These are phyloP conservation scores for Phoenix roebelenii DNA, from an alignment of 176 grass and related monocot species.

Conservation along the genomic window DNA sequence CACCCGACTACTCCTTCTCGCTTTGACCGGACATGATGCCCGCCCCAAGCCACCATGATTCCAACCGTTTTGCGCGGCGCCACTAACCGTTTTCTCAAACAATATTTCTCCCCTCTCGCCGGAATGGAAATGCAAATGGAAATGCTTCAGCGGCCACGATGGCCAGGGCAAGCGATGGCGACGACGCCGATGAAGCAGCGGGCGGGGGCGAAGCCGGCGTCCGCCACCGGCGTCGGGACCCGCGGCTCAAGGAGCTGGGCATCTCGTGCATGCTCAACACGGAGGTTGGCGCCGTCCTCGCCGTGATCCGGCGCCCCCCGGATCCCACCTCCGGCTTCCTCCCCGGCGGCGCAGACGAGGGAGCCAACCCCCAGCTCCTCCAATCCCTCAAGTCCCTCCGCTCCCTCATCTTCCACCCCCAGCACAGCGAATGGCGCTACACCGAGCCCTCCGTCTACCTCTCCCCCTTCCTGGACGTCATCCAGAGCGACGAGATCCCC, in stretches of 20 bases:
- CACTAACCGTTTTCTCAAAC: too few species aligned
- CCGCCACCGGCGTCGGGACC: constrained; percentile 14
- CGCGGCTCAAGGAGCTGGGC: constrained; percentile 53
- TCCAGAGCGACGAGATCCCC: constrained; percentile 63
- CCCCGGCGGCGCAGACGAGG: constrained; percentile 28
- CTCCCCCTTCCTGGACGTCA: constrained; percentile 65
- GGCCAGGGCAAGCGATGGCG: constrained; percentile 17
- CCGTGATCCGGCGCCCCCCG: constrained; percentile 62
- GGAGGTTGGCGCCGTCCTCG: constrained; percentile 70
- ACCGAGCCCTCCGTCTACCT: constrained; percentile 80
- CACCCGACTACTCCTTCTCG: too few species aligned
- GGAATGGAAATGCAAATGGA: too few species aligned
- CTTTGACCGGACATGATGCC: too few species aligned
- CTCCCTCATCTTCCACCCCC: constrained; percentile 71
- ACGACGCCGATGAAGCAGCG: constrained; percentile 24
- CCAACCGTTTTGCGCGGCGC: too few species aligned
- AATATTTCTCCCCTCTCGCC: too few species aligned
- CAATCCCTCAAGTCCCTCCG: constrained; percentile 67
- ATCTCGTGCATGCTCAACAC: constrained; percentile 99
- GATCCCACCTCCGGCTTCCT: constrained; percentile 20
- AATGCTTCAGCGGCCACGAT: too few species aligned
- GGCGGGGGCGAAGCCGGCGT: constrained; percentile 2
- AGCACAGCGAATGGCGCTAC: constrained; percentile 52
- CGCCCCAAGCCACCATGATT: too few species aligned
- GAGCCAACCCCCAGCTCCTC: constrained; percentile 38